Conservation (phyloP, 2,329 filamentous ascomycete species). For the Periconia macrospinosa region DNA sequence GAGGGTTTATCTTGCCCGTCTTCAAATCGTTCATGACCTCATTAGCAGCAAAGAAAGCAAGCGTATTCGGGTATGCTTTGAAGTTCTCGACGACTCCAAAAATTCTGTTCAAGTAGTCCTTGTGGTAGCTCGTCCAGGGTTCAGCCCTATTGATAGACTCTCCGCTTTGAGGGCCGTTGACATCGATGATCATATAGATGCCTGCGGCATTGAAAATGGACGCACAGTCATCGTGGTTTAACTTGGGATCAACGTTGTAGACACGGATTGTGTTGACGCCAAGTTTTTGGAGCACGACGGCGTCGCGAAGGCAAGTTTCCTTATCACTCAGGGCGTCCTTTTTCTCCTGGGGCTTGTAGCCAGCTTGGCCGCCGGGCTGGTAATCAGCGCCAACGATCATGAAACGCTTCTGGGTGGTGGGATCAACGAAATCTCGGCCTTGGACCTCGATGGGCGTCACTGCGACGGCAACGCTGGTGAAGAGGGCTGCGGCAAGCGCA, state of each 20-base stretch:
- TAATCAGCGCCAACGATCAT: constrained; percentile 64
- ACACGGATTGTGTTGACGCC: constrained; percentile 68
- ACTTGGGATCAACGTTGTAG: constrained; percentile 63
- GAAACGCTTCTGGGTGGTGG: constrained; percentile 59
- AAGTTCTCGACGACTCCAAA: constrained; percentile 68
- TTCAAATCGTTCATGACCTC: constrained; percentile 66
- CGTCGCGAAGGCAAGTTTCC: constrained; percentile 63
- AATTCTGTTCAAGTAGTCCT: constrained; percentile 59
- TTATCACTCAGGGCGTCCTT: constrained; percentile 61
- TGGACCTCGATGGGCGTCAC: constrained; percentile 60
- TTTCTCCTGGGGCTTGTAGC: constrained; percentile 54
- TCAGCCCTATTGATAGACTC: constrained; percentile 60
- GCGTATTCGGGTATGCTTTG: constrained; percentile 66
- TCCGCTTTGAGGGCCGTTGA: constrained; percentile 62
- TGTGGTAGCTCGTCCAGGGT: constrained; percentile 59
- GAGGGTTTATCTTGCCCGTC: constrained; percentile 56
- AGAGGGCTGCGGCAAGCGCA: constrained; percentile 29
- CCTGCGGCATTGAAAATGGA: constrained; percentile 68
- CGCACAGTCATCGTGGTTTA: constrained; percentile 64
- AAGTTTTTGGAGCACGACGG: constrained; percentile 63
- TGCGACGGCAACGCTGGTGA: constrained; percentile 51
- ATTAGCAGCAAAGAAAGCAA: constrained; percentile 70
- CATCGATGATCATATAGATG: constrained; percentile 68
- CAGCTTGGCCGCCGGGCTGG: constrained; percentile 64
- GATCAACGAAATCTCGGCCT: constrained; percentile 65